phyloP scores from a whole-genome alignment of 768 basidiomycete species.

The Termitomyces sp. region DNA sequence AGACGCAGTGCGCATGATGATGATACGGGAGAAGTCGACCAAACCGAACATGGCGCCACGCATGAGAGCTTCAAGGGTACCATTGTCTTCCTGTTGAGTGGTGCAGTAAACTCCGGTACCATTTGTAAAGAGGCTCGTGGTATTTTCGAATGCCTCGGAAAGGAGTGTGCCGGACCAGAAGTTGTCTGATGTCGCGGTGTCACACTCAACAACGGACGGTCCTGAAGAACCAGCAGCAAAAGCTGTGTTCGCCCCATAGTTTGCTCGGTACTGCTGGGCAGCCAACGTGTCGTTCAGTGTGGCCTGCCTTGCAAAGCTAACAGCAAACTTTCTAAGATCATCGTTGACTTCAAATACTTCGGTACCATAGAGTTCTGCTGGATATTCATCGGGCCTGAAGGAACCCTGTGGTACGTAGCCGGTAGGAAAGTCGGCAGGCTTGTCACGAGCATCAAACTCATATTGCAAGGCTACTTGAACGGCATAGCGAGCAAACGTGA shows the following conservation, averaged over 20 bases:
- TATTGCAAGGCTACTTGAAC: slow-evolving; percentile 10
- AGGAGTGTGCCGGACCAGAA: slow-evolving; percentile 9
- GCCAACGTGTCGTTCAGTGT: slow-evolving; percentile 3
- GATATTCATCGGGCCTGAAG: slow-evolving; percentile 2
- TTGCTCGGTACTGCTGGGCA: slow-evolving; percentile 4
- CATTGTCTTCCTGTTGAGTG: slow-evolving; percentile 11
- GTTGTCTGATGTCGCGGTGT: slow-evolving; percentile 8
- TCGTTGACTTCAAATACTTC: slow-evolving; percentile 12
- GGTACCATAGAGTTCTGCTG: slow-evolving; percentile 8
- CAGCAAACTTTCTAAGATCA: slow-evolving; percentile 7
- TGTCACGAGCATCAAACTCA: slow-evolving; percentile 11
- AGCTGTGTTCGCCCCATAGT: neutral
- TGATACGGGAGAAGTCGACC: slow-evolving; percentile 11
- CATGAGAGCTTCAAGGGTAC: slow-evolving; percentile 11
- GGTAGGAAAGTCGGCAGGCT: slow-evolving; percentile 7
- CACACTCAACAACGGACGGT: slow-evolving; percentile 10
- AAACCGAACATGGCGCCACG: slow-evolving; percentile 1
- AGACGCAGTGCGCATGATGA: slow-evolving; percentile 12
- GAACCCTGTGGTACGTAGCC: slow-evolving; percentile 11
- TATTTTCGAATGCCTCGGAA: slow-evolving; percentile 11
- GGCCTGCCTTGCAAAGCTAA: slow-evolving; percentile 6
- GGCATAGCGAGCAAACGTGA: slow-evolving; percentile 11
- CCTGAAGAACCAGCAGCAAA: slow-evolving; percentile 3
- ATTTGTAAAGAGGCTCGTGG: slow-evolving; percentile 8
- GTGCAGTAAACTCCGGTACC: slow-evolving; percentile 10